Evolutionary conservation across 108 stramenopile species (phyloP).

Genomic region (Pseudonitzschia multistriata): DNA sequence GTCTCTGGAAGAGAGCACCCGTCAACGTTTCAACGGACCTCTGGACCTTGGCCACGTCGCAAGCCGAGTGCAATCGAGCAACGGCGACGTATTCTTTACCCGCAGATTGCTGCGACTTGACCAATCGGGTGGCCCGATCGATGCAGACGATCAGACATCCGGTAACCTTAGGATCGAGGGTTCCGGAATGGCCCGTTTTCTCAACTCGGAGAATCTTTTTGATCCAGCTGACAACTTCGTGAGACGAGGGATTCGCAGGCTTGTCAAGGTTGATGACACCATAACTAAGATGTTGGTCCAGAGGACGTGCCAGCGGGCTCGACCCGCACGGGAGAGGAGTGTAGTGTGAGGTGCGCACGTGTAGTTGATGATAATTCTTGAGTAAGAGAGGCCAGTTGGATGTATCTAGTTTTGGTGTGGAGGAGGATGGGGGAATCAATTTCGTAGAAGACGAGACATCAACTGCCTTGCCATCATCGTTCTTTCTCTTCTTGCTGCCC

Average conservation of each 20-base stretch:
- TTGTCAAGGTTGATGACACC: constrained; percentile 99
- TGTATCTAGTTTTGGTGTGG: constrained; percentile 90
- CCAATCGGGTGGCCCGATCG: constrained; percentile 98
- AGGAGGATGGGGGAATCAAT: constrained; percentile 79
- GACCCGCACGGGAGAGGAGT: constrained; percentile 97
- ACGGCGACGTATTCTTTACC: constrained; percentile 99
- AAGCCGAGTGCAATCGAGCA: constrained; percentile 93
- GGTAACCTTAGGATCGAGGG: constrained; percentile 99
- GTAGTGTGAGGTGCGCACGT: constrained; percentile 98
- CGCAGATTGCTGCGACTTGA: constrained; percentile 98
- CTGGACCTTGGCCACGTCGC: constrained; percentile 84
- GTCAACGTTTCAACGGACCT: constrained; percentile 94
- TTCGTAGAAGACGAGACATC: constrained; percentile 15
- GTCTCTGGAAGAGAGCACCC: constrained; percentile 98
- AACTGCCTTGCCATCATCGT: constrained; percentile 50
- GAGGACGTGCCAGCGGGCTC: constrained; percentile 90
- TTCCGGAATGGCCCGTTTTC: constrained; percentile 99
- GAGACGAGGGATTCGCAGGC: constrained; percentile 97
- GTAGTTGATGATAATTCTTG: constrained; percentile 94
- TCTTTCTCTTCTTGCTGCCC: constrained; percentile 63
- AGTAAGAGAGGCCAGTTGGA: constrained; percentile 97
- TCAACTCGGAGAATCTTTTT: constrained; percentile 99
- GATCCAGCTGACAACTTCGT: constrained; percentile 99
- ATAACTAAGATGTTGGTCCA: constrained; percentile 91
- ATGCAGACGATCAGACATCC: constrained; percentile 99